Conservation (phyloP, 148 eudicot genomes). For the Fallopia convolvulus region DNA sequence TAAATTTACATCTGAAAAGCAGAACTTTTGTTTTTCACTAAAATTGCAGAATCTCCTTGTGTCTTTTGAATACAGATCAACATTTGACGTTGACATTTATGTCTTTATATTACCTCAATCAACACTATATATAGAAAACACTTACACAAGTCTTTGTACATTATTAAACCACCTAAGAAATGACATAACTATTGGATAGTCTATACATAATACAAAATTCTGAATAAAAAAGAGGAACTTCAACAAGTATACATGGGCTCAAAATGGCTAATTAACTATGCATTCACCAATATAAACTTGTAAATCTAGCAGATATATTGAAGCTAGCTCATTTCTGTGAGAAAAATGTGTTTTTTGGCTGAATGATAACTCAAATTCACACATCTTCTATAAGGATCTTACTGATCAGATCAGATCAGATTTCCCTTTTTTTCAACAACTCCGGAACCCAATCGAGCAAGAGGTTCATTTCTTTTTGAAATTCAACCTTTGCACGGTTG, state of each 20-base stretch:
- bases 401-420: slow-evolving; percentile 18
- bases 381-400: background rate
- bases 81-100: too few species aligned
- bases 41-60: too few species aligned
- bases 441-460: slow-evolving; percentile 84
- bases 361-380: background rate
- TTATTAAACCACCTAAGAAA: background rate
- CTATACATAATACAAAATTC: background rate
- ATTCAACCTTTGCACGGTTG: slow-evolving; percentile 82
- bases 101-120: background rate
- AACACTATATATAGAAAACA: background rate
- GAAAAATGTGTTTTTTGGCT: background rate
- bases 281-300: background rate
- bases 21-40: too few species aligned
- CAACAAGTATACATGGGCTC: background rate
- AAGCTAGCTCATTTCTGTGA: background rate
- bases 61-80: too few species aligned
- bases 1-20: too few species aligned
- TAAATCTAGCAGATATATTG: background rate
- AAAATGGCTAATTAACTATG: slow-evolving; percentile 1
- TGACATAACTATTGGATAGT: background rate
- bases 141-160: slow-evolving; percentile 11
- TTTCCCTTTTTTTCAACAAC: slow-evolving; percentile 34
- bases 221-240: background rate
- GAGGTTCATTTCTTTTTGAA: slow-evolving; percentile 60